Base-by-base conservation (phyloP, 2,329 filamentous ascomycete species). In the Clarireedia hainanense region DNA sequence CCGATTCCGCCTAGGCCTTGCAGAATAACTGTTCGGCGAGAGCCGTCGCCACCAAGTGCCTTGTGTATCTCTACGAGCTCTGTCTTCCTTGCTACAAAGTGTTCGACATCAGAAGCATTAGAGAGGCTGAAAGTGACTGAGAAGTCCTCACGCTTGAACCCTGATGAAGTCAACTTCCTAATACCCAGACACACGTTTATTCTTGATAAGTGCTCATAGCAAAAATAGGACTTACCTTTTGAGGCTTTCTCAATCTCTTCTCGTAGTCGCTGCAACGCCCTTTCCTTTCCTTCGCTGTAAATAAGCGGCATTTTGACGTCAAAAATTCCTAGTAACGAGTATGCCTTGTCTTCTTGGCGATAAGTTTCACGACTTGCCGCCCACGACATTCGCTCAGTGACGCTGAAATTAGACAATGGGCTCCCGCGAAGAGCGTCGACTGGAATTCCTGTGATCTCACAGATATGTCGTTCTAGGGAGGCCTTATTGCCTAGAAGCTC, bases 301-400 rank as follows among this genome's bases (percentile, higher is more conserved):
- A 76, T 47, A 1, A 75, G 60, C 0, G 74, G 68, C 70, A 78
- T 75, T 36, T 71, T 69, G 17, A 77, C 65, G 1, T 67, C 64
- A 39, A 77, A 76, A 0, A 77, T 66, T 0, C 75, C 75, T 0
- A 77, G 57, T 0, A 77, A 61, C 4, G 68, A 74, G 48, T 77
- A 77, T 0, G 51, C 55, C n/a, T 23, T 57, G 4, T 60, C 75
- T 54, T 77, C 74, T 0, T 53, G 24, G 3, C 70, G 59, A 0
- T 66, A 70, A 0, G 73, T 74, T 2, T 64, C n/a, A 0, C 74
- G 66, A 7, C 64, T 55, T 2, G 68, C 61, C 2, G 73, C 72
- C 74, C 73, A 64, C 34, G 52, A 60, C 51, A 61, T 55, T 55
- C 57, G 37, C 23, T 62, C 15, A 68, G 69, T n/a, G 68, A 69